These are phyloP conservation scores for Pichia sp. DNA, from an alignment of 1,139 yeast species.

Conservation along the genomic window DNA sequence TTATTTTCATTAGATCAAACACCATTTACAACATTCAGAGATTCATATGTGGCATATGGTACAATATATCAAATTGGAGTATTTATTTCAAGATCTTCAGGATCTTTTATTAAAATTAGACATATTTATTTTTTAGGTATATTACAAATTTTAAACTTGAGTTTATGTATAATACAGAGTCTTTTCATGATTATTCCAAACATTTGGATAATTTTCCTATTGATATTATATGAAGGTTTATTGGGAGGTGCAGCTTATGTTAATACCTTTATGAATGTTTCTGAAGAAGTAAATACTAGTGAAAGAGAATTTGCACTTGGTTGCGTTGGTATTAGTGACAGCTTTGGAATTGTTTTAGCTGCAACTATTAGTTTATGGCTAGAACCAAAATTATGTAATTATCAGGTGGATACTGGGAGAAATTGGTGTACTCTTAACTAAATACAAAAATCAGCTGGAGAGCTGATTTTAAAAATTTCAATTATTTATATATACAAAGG, in stretches of 20 bases:
- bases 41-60: conserved; percentile 90
- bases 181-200: conserved; percentile 52
- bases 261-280: conserved; percentile 74
- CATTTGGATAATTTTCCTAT: conserved; percentile 54
- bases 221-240: conserved; percentile 80
- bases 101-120: conserved; percentile 53
- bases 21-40: conserved; percentile 70
- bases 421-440: conserved; percentile 49
- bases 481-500: background rate
- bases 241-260: conserved; percentile 88
- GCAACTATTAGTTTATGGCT: conserved; percentile 69
- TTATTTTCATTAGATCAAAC: conserved; percentile 65
- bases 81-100: conserved; percentile 80
- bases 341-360: conserved; percentile 79
- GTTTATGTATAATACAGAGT: conserved; percentile 58
- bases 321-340: conserved; percentile 88
- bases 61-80: conserved; percentile 90
- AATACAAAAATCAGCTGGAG: background rate
- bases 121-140: conserved; percentile 55
- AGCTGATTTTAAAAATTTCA: background rate
- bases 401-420: conserved; percentile 58
- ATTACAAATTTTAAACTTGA: conserved; percentile 63
- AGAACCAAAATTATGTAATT: conserved; percentile 65
- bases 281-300: conserved; percentile 49
- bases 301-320: conserved; percentile 87